Evolutionary conservation across 257 asterid genomes (phyloP), one percentile per base, ranked within the genome.

Genomic region (Sherardia arvensis): DNA sequence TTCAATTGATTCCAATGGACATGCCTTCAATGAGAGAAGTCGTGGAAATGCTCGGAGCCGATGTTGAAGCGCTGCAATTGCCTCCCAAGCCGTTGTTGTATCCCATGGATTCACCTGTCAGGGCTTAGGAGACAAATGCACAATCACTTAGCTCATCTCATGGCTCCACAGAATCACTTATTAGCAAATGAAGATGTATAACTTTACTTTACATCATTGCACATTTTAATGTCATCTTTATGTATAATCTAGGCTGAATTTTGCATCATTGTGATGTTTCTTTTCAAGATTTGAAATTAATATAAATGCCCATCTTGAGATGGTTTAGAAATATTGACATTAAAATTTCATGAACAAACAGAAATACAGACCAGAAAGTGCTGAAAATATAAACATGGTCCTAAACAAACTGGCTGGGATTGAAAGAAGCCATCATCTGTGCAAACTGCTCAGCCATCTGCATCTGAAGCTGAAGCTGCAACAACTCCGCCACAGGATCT

Each of bases 391-490:
- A 36, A 61, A 26, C 11, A n/a, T 27, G 17, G 27, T 36, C 0
- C 65, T 58, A 73, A 23, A 38, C 70, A 53, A 75, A 28, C 32
- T 63, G 66, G 49, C 71, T 53, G n/a, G 51, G 61, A 65, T 76
- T 71, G 66, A 64, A 53, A 17, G 80, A 64, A 10, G 74, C 57
- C 77, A 76, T 76, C 80, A 67, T 63, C 56, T 76, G 71, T n/a
- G 77, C 77, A 8, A 71, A 12, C 57, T 76, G 72, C 43, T 76
- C 56, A 40, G 78, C 75, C 79, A 79, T 73, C 55, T 79, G 75
- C 76, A 70, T 66, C 66, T 79, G 77, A 18, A 74, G 58, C 68
- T 73, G 77, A 65, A 76, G 65, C 47, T 67, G 61, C 18, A 66
- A 43, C 73, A 73, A 18, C n/a, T 76, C 73, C 8, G 75, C 73